phyloP scores from a whole-genome alignment of 2,329 filamentous ascomycete genomes.

The Penicillium sclerotigenum region DNA sequence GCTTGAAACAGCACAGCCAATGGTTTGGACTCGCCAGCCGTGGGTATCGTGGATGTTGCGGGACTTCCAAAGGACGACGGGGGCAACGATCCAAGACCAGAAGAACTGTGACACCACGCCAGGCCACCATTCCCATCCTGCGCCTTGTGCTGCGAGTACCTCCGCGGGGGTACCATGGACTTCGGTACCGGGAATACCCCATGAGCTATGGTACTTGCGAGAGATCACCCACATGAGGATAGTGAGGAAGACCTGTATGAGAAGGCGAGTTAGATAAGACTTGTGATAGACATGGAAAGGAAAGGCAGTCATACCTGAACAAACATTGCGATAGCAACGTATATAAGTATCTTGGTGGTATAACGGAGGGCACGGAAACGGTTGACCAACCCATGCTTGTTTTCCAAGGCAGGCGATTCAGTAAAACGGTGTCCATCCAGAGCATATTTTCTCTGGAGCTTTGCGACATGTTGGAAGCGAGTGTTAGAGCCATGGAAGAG shows the following conservation, averaged over 20 bases:
- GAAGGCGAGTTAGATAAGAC: not conserved
- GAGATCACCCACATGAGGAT: constrained; percentile 60
- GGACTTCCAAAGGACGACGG: constrained; percentile 56
- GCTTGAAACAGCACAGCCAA: constrained; percentile 48
- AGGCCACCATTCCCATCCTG: constrained; percentile 62
- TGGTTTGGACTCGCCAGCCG: constrained; percentile 64
- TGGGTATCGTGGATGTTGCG: constrained; percentile 62
- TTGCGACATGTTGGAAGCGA: constrained; percentile 59
- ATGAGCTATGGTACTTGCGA: constrained; percentile 60
- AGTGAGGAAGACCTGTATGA: constrained; percentile 55
- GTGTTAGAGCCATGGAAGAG: constrained; percentile 64
- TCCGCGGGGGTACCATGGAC: constrained; percentile 48
- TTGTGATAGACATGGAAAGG: not conserved
- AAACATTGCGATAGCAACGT: constrained; percentile 54
- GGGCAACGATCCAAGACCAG: constrained; percentile 20
- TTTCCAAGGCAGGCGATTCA: constrained; percentile 4
- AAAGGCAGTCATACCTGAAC: constrained; percentile 49
- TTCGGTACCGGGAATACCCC: constrained; percentile 50
- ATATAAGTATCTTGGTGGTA: constrained; percentile 23
- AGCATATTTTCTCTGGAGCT: constrained; percentile 51
- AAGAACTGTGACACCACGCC: constrained; percentile 27
- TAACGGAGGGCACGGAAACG: constrained; percentile 29
- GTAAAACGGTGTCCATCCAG: constrained; percentile 9
- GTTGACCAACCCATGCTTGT: constrained; percentile 17
- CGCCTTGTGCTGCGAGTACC: constrained; percentile 34